Percentiles rank a stretch among this genome's conserved stretches.
phyloP scores from a whole-genome alignment of 1,139 yeast species.

The Geotrichum phurueaensis region DNA sequence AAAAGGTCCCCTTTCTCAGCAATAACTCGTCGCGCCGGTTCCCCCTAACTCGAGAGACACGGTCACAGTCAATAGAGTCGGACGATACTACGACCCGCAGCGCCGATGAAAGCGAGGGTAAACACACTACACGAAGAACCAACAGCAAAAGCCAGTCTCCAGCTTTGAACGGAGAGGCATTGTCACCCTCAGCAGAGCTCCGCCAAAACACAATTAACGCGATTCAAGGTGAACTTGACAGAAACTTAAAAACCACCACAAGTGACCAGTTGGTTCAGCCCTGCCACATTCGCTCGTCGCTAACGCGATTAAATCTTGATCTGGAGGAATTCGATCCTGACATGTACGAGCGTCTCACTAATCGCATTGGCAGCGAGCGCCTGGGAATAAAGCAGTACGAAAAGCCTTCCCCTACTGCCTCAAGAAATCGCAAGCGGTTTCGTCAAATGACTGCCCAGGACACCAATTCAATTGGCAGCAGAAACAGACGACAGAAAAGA shows the following conservation, averaged over 20 bases:
- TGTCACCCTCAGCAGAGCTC: conserved; percentile 4
- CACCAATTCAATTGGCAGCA: conserved; percentile 1
- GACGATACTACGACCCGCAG: too few species aligned
- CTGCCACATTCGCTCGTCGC: conserved; percentile 37
- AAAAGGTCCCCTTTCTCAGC: conserved; percentile 10
- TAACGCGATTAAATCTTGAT: not conserved
- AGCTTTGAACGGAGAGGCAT: conserved; percentile 2
- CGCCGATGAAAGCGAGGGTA: not conserved
- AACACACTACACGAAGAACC: not conserved
- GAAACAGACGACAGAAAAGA: conserved; percentile 12
- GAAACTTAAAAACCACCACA: conserved; percentile 36
- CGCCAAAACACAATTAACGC: not conserved
- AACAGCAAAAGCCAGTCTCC: conserved; percentile 11
- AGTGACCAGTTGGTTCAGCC: conserved; percentile 37
- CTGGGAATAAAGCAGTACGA: conserved; percentile 4
- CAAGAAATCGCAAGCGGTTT: conserved; percentile 7
- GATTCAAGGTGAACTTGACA: conserved; percentile 1
- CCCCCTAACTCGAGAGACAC: too few species aligned
- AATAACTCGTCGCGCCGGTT: not conserved
- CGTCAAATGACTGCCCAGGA: conserved; percentile 1
- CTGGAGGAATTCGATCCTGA: conserved; percentile 7
- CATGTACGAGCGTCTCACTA: not conserved
- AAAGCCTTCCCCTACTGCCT: not conserved
- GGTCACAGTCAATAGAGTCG: too few species aligned
- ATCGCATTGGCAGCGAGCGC: not conserved